phyloP scores from a whole-genome alignment of 129 eudicot species.

The Centella asiatica region DNA sequence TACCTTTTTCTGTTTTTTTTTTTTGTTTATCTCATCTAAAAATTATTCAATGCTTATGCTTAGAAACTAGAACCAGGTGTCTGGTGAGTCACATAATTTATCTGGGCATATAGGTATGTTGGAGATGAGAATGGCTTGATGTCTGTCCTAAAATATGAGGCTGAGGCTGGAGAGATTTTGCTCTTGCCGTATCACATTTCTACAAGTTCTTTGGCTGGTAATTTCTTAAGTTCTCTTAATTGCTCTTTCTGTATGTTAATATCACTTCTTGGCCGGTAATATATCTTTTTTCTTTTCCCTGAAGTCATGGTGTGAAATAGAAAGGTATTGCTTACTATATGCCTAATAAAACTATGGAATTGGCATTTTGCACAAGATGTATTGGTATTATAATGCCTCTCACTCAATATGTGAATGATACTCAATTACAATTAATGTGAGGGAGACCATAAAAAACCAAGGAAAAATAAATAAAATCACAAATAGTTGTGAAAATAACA shows the following conservation, averaged over 20 bases:
- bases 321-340: background rate
- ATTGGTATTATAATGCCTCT: background rate
- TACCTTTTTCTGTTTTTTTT: background rate
- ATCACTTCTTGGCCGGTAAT: background rate
- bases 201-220: constrained; percentile 57
- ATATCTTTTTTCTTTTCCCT: background rate
- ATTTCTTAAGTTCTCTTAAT: constrained; percentile 14
- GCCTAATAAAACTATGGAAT: background rate
- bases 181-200: constrained; percentile 61
- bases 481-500: too few relatives aligned
- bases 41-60: background rate
- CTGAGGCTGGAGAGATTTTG: constrained; percentile 51
- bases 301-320: background rate
- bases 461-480: too few relatives aligned
- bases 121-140: constrained; percentile 88
- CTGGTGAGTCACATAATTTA: constrained; percentile 11
- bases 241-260: background rate
- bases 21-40: background rate
- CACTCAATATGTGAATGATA: too few relatives aligned
- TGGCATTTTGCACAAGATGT: background rate
- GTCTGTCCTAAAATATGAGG: constrained; percentile 58
- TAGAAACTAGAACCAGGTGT: constrained; percentile 6
- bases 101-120: constrained; percentile 52
- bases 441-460: too few relatives aligned
- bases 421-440: too few relatives aligned